Percentiles rank a stretch among this genome's conserved stretches.
These are phyloP conservation scores for Oryza glaberrima DNA, from an alignment of 176 grass and related monocot genomes.

Conservation along the genomic window DNA sequence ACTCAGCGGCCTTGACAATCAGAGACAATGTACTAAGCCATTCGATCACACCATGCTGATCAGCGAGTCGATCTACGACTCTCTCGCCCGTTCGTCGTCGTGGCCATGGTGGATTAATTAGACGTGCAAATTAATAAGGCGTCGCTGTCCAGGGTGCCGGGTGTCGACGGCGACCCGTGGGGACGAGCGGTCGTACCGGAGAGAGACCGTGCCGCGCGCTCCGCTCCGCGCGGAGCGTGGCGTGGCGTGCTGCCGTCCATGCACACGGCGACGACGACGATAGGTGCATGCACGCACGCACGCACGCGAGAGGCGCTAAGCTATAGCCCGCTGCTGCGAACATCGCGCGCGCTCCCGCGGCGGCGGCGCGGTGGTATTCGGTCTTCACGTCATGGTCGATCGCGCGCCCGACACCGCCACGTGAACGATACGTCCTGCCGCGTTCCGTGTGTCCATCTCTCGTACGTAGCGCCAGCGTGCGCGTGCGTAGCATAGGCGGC, in stretches of 20 bases:
- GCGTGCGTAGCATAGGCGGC: background rate
- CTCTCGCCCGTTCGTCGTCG: too few species aligned
- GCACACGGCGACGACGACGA: background rate
- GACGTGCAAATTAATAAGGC: background rate
- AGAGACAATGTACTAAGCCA: too few species aligned
- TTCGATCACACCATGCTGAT: too few species aligned
- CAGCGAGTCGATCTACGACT: too few species aligned
- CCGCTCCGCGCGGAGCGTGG: background rate
- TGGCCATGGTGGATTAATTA: too few species aligned
- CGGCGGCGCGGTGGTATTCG: background rate
- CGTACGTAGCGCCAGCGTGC: too few species aligned
- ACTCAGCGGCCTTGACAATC: too few species aligned
- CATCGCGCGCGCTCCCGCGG: background rate
- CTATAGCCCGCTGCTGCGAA: background rate
- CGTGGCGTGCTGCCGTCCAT: too few species aligned
- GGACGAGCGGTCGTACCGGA: background rate
- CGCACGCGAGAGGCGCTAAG: too few species aligned
- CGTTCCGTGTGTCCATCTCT: too few species aligned
- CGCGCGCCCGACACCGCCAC: constrained; percentile 6
- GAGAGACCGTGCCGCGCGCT: background rate
- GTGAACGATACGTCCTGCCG: background rate
- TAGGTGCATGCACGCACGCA: background rate
- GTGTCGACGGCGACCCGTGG: constrained; percentile 33
- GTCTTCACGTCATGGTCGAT: background rate
- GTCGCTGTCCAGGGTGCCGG: constrained; percentile 23